Percentiles rank a stretch among this genome's conserved stretches.
Evolutionary conservation across 164 flowering plant genomes (phyloP).

Genomic region (Dillenia turbinata): DNA sequence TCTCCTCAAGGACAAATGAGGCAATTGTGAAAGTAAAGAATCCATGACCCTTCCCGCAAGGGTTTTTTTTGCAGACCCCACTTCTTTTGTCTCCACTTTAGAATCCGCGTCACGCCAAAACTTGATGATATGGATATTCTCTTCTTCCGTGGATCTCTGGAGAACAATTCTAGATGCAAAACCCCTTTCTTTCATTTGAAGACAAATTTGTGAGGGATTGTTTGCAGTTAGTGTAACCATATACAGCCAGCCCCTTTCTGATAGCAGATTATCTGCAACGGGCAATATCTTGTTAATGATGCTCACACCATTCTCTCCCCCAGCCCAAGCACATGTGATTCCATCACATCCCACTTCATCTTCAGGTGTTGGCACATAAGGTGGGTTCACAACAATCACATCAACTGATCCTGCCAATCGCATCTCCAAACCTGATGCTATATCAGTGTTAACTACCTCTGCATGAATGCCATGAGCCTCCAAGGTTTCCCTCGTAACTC

Average conservation of each 20-base stretch:
- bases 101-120: constrained; percentile 68
- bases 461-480: constrained; percentile 79
- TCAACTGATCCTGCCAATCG: constrained; percentile 63
- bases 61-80: constrained; percentile 10
- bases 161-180: constrained; percentile 61
- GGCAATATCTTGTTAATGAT: constrained; percentile 82
- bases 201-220: constrained; percentile 69
- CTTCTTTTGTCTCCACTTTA: constrained; percentile 27
- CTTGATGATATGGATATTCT: constrained; percentile 69
- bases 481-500: constrained; percentile 59
- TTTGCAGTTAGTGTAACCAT: constrained; percentile 72
- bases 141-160: constrained; percentile 88
- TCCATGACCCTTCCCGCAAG: constrained; percentile 21
- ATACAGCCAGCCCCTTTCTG: constrained; percentile 82
- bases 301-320: constrained; percentile 85
- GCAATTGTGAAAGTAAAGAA: constrained; percentile 34
- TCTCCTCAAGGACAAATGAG: constrained; percentile 31
- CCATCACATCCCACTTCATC: constrained; percentile 82
- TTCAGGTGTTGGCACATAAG: constrained; percentile 95
- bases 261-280: constrained; percentile 59
- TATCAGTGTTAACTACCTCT: constrained; percentile 57
- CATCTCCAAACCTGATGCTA: constrained; percentile 60
- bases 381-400: constrained; percentile 90
- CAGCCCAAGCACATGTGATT: constrained; percentile 90
- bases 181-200: constrained; percentile 68